Evolutionary conservation across 2,329 filamentous ascomycete species (phyloP).

Genomic region (Atkinsonella texensis): DNA sequence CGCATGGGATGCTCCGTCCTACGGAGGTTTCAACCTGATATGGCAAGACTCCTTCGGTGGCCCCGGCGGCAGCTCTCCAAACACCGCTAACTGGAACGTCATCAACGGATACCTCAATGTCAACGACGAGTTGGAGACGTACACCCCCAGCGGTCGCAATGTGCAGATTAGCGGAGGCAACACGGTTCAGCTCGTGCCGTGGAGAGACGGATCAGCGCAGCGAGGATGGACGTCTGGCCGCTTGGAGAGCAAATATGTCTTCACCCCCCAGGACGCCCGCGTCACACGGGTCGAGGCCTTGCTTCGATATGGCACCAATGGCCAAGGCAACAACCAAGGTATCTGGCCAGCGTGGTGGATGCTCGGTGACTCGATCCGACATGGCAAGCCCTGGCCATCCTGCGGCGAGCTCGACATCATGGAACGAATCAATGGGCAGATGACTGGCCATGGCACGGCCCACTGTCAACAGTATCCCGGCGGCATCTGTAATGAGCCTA

Average conservation of each 20-base stretch:
- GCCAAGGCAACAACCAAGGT: conserved; percentile 33
- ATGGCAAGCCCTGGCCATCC: conserved; percentile 36
- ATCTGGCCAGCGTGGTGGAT: conserved; percentile 50
- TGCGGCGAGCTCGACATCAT: conserved; percentile 48
- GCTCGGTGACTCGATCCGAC: conserved; percentile 36
- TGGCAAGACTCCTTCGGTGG: conserved; percentile 35
- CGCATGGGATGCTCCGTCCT: conserved; percentile 26
- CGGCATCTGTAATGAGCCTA: conserved; percentile 39
- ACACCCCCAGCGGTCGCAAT: conserved; percentile 33
- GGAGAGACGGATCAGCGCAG: conserved; percentile 21
- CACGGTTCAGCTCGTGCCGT: conserved; percentile 40
- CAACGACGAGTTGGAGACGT: conserved; percentile 41
- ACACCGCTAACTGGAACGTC: conserved; percentile 28
- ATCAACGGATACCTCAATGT: conserved; percentile 27
- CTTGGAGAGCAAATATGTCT: conserved; percentile 36
- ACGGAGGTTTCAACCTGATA: conserved; percentile 24
- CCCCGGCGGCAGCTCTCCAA: conserved; percentile 19
- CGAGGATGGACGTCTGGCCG: conserved; percentile 42
- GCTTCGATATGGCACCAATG: conserved; percentile 34
- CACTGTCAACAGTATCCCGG: conserved; percentile 37
- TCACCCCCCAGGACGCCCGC: conserved; percentile 33
- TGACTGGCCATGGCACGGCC: conserved; percentile 34
- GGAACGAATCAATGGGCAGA: conserved; percentile 40
- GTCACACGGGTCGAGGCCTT: conserved; percentile 33
- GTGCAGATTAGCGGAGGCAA: conserved; percentile 37